Evolutionary conservation across 2,329 filamentous ascomycete species (phyloP), one percentile per base, ranked within the genome.

Genomic region (Fusarium drepaniforme): DNA sequence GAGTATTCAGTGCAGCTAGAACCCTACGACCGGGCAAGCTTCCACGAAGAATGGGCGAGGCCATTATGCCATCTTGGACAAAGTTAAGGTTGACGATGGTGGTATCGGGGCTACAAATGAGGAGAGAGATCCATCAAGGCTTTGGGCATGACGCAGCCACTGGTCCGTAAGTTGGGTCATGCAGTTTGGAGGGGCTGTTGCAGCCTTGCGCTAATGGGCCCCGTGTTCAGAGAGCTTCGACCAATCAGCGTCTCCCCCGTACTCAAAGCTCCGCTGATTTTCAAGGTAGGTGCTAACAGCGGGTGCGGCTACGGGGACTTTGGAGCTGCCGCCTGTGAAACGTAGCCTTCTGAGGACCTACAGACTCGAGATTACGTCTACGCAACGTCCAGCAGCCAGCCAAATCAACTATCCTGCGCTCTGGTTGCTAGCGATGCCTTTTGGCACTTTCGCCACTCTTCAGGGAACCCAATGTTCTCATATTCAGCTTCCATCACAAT

Each of bases 61-160:
- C 79, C 80, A 82, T 82, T 73, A 76, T 81, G 68, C 76, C 81
- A 80, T 82, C 77, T 76, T 83, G 78, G 69, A 64, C 77, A 40
- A 16, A 77, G 49, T 33, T 33, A 33, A 75, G 63, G 68, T 64
- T 72, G 68, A 37, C 30, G 66, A 71, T 63, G 60, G 38, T 40
- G 51, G 58, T 66, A 64, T 28, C 37, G 46, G 40, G 16, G 44
- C 21, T 64, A 21, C 51, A 35, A 75, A 71, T 73, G 66, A 67
- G 71, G 67, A 72, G 70, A 61, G 56, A 21, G 67, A 61, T 38
- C 51, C 60, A 66, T 53, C 40, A 18, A 57, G 37, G 56, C 35
- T 30, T 21, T 13, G 42, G 56, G 56, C 64, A 75, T 76, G 73
- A 76, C 73, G 71, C 71, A 66, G 44, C 49, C 28, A 33, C 38